These are phyloP conservation scores for Cladobotryum protrusum DNA, from an alignment of 2,329 filamentous ascomycete genomes.

Conservation along the genomic window DNA sequence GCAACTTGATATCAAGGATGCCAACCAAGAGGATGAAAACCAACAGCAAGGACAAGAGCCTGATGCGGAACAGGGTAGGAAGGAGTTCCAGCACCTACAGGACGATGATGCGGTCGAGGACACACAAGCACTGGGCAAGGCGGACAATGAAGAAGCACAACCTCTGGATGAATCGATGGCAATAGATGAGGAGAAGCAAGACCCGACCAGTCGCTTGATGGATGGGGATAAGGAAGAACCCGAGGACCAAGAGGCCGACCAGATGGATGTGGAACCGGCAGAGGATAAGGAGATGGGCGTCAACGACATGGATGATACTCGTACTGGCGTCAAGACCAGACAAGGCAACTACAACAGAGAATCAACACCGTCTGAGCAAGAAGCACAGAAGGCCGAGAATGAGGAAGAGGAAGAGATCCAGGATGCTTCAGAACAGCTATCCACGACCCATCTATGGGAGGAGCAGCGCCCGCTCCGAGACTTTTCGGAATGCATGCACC, in stretches of 20 bases:
- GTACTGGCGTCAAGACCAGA: slow-evolving; percentile 53
- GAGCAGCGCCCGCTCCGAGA: slow-evolving; percentile 38
- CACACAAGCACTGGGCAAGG: slow-evolving; percentile 83
- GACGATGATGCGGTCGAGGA: slow-evolving; percentile 79
- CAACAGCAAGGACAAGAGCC: slow-evolving; percentile 41
- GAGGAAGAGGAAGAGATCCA: slow-evolving; percentile 44
- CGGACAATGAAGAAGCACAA: slow-evolving; percentile 78
- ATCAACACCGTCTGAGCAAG: slow-evolving; percentile 33
- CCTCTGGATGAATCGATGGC: slow-evolving; percentile 86
- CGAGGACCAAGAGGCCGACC: slow-evolving; percentile 39
- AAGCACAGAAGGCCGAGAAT: slow-evolving; percentile 37
- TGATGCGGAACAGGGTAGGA: slow-evolving; percentile 66
- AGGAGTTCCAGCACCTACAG: slow-evolving; percentile 90
- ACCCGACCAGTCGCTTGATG: slow-evolving; percentile 40
- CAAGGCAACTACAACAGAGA: slow-evolving; percentile 54
- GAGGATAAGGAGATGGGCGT: slow-evolving; percentile 34
- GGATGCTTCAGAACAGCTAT: slow-evolving; percentile 57
- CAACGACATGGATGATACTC: slow-evolving; percentile 47
- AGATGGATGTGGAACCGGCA: slow-evolving; percentile 34
- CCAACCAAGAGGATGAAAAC: slow-evolving; percentile 38
- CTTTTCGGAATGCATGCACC: slow-evolving; percentile 55
- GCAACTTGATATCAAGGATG: slow-evolving; percentile 70
- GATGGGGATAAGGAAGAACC: slow-evolving; percentile 43
- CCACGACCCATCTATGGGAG: slow-evolving; percentile 62
- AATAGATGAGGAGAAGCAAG: slow-evolving; percentile 63